Base-by-base conservation (phyloP, 495 filamentous ascomycete species). In the Neurospora terricola region DNA sequence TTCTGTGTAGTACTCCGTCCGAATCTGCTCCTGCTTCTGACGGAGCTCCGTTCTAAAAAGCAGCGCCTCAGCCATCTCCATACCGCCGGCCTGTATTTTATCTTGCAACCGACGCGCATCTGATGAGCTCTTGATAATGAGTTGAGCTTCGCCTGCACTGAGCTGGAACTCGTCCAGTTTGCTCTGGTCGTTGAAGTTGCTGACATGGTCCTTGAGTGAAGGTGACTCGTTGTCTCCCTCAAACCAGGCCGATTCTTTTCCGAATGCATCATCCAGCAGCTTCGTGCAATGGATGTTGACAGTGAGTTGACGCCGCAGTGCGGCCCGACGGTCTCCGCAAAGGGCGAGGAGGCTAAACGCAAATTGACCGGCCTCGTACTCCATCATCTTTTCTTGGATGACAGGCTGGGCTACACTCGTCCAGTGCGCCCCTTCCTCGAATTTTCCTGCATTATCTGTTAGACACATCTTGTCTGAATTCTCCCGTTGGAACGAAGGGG, bases 281-380 rank as follows among this genome's bases (percentile, higher is more conserved):
- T 70, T 42, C 9, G 83, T 69, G 39, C 75, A 75, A 27, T 78
- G 78, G 11, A 84, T 75, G 73, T 79, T 83, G 18, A 71, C 70
- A 7, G 81, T 82, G 16, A 87, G 76, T 4, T 81, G 71, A 14
- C 54, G 40, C 1, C 79, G 77, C 16, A 83, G 36, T 0, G 73
- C 70, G 9, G 73, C 40, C 10, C 83, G 73, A 0, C 82, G 81
- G 16, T 84, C 83, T 11, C 81, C 76, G 77, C 85, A 84, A 9
- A 87, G 72, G 2, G 85, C 83, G 4, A 87, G 77, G 37, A 88
- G 82, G 74, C 78, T 87, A 76, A 84, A 87, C 0, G 80, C 79
- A 0, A 82, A 72, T 10, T 77, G 75, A 2, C 81, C 81, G 7
- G 75, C 77, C 72, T 83, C 78, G 70, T 83, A 82, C 27, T 82